Percentiles rank a stretch among this genome's conserved stretches.
These are phyloP conservation scores for Leptographium radiaticola DNA, from an alignment of 2,329 filamentous ascomycete genomes.

Conservation along the genomic window DNA sequence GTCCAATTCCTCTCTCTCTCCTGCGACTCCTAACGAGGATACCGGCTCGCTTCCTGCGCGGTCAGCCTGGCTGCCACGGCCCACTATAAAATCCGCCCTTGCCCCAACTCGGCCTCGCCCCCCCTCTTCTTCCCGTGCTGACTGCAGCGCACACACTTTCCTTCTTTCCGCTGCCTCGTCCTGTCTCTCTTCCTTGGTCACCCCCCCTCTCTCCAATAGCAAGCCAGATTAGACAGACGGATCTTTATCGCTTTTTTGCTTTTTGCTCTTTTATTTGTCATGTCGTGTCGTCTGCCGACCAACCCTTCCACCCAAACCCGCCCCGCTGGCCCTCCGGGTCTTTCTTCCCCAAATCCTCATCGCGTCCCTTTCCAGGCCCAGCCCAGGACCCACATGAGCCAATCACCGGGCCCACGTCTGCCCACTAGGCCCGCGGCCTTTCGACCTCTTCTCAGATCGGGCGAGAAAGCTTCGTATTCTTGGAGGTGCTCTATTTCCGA, in stretches of 20 bases:
- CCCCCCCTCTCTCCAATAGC: no score
- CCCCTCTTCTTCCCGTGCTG: no score
- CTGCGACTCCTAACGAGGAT: slow-evolving; percentile 1
- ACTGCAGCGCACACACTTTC: no score
- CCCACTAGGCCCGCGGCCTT: not conserved
- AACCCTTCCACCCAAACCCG: not conserved
- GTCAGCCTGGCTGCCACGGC: no score
- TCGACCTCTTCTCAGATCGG: not conserved
- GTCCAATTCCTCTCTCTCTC: slow-evolving; percentile 1
- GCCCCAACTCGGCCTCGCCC: no score
- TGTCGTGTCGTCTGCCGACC: not conserved
- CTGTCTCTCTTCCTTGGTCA: no score
- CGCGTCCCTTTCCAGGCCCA: not conserved
- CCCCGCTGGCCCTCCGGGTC: not conserved
- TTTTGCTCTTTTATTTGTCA: not conserved
- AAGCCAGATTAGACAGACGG: no score
- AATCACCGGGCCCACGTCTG: not conserved
- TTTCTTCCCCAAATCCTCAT: not conserved
- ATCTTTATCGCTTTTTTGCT: no score
- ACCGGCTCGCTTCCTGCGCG: slow-evolving; percentile 3
- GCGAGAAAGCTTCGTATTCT: not conserved
- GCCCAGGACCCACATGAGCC: not conserved
- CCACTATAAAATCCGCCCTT: no score
- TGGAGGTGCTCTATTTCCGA: no score
- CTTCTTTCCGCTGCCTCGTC: no score